These are phyloP conservation scores for Podila minutissima DNA, from an alignment of 192 early-diverging fungal genomes.

Conservation along the genomic window DNA sequence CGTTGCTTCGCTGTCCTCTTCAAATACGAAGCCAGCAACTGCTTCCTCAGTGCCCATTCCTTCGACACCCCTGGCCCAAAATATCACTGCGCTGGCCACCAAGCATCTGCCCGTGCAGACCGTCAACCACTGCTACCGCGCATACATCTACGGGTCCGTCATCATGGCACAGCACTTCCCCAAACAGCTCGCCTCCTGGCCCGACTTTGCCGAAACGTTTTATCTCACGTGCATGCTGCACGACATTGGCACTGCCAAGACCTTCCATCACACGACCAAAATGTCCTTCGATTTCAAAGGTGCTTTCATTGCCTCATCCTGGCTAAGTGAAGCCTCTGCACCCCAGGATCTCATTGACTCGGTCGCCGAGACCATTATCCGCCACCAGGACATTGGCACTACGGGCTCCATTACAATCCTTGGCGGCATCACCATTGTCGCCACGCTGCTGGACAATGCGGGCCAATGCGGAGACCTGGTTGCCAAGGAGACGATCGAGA, in stretches of 20 bases:
- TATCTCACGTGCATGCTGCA: slow-evolving; percentile 14
- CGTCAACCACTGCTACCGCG: slow-evolving; percentile 13
- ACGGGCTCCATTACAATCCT: slow-evolving; percentile 7
- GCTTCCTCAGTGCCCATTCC: slow-evolving; percentile 8
- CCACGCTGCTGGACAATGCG: slow-evolving; percentile 5
- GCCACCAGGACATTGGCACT: slow-evolving; percentile 10
- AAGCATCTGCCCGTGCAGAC: slow-evolving; percentile 8
- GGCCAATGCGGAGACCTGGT: slow-evolving; percentile 8
- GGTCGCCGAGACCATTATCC: slow-evolving; percentile 16
- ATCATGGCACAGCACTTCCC: slow-evolving; percentile 12
- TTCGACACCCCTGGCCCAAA: slow-evolving; percentile 6
- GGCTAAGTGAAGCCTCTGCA: slow-evolving; percentile 11
- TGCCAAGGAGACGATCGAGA: slow-evolving; percentile 13
- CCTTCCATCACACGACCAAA: slow-evolving; percentile 11
- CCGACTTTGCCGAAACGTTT: slow-evolving; percentile 15
- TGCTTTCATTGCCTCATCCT: slow-evolving; percentile 11
- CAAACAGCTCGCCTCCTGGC: slow-evolving; percentile 5
- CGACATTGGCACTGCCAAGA: slow-evolving; percentile 8
- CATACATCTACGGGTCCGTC: slow-evolving; percentile 7
- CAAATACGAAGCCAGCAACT: slow-evolving; percentile 12
- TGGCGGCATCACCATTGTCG: slow-evolving; percentile 7
- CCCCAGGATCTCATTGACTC: slow-evolving; percentile 8
- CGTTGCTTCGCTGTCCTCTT: background rate
- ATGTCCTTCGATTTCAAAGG: slow-evolving; percentile 17
- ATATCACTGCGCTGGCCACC: slow-evolving; percentile 9